Conservation (phyloP, 495 filamentous ascomycete species). For the Talaromyces proteolyticus region DNA sequence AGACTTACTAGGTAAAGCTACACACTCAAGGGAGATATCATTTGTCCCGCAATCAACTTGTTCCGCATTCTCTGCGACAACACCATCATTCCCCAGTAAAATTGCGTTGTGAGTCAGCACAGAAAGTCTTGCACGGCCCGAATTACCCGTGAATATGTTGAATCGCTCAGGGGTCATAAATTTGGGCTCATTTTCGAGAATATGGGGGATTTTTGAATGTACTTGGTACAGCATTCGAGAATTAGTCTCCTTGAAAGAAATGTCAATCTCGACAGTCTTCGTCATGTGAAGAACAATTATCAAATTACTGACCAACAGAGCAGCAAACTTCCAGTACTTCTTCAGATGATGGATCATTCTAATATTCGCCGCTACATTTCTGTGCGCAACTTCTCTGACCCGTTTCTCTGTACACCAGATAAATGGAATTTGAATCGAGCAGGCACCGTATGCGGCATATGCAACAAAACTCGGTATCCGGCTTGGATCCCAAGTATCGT, state of each 20-base stretch:
- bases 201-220: not conserved
- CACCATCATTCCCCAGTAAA: not conserved
- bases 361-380: not conserved
- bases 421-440: conserved; percentile 1
- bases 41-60: not conserved
- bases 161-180: not conserved
- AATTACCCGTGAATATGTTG: not conserved
- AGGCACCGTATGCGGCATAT: not conserved
- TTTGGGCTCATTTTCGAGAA: not conserved
- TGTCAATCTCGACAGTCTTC: not conserved
- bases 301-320: not conserved
- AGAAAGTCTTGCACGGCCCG: not conserved
- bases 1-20: not conserved
- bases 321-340: conserved; percentile 1
- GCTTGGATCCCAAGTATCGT: not conserved
- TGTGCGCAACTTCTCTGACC: not conserved
- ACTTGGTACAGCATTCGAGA: not conserved
- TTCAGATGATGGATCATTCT: not conserved
- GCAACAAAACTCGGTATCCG: not conserved
- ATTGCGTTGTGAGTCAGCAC: not conserved
- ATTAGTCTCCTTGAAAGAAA: not conserved
- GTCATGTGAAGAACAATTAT: not conserved
- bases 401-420: not conserved
- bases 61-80: not conserved
- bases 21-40: not conserved